Evolutionary conservation across 106 monocot genomes (phyloP).

Genomic region (Dendrobium officinale): DNA sequence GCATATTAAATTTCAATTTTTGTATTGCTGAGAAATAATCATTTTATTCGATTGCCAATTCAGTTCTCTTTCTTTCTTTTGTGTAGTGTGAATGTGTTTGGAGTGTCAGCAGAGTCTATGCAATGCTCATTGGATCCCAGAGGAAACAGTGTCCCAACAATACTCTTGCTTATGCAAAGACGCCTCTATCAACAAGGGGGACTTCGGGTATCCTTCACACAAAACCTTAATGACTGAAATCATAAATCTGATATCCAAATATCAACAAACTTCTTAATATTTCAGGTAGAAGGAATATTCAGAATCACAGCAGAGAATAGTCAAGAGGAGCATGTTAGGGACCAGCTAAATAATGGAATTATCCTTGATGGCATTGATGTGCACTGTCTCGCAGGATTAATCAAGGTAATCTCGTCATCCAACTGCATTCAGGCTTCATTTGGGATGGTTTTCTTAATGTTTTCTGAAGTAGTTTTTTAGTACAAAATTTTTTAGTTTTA

Average conservation of each 20-base stretch:
- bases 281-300: constrained; percentile 60
- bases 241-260: background rate
- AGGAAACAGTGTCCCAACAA: constrained; percentile 53
- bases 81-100: constrained; percentile 46
- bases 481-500: no score
- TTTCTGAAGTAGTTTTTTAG: no score
- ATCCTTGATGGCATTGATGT: constrained; percentile 58
- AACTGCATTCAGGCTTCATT: background rate
- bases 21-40: background rate
- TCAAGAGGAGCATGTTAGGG: constrained; percentile 56
- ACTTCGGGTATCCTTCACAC: constrained; percentile 20
- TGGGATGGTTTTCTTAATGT: no score
- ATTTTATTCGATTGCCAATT: background rate
- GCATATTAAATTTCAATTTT: background rate
- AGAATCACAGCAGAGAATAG: constrained; percentile 48
- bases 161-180: constrained; percentile 51
- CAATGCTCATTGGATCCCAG: constrained; percentile 51
- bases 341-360: constrained; percentile 50
- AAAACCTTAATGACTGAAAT: background rate
- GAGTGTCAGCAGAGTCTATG: constrained; percentile 56
- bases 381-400: constrained; percentile 50
- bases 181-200: constrained; percentile 50
- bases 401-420: constrained; percentile 28
- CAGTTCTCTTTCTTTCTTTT: background rate
- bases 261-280: constrained; percentile 6